Conservation (phyloP, 1,139 yeast genomes). For the Lodderomyces beijingensis region DNA sequence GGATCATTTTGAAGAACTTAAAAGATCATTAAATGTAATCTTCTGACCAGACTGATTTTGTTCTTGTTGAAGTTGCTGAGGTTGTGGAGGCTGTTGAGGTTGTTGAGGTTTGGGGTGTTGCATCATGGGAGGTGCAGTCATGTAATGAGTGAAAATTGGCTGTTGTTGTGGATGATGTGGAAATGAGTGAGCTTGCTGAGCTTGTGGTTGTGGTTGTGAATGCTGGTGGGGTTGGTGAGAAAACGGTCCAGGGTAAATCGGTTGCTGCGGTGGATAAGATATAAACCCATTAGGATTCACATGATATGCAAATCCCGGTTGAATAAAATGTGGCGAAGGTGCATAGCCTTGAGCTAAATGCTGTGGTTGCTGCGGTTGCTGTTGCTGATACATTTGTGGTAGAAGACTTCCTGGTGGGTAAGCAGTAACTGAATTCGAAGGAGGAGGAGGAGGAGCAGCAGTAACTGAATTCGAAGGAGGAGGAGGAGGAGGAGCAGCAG, state of each 20-base stretch:
- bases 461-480: too few relatives aligned
- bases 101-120: conserved; percentile 12
- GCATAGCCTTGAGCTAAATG: conserved; percentile 6
- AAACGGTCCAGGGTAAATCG: conserved; percentile 1
- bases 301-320: conserved; percentile 29
- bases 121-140: conserved; percentile 5
- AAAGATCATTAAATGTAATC: conserved; percentile 39
- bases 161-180: neutral
- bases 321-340: conserved; percentile 14
- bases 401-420: conserved; percentile 20
- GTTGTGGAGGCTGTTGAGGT: conserved; percentile 6
- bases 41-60: conserved; percentile 26
- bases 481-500: conserved; percentile 9
- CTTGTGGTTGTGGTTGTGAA: neutral
- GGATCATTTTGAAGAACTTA: conserved; percentile 31
- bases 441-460: conserved; percentile 6
- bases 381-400: conserved; percentile 7
- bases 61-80: conserved; percentile 8
- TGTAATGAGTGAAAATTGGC: conserved; percentile 7
- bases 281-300: conserved; percentile 31
- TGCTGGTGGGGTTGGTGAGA: neutral
- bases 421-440: conserved; percentile 25
- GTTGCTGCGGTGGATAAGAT: conserved; percentile 10
- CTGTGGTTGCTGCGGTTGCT: conserved; percentile 9
- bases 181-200: neutral